Evolutionary conservation across 129 eudicot species (phyloP).

Genomic region (Artemisia argyi): DNA sequence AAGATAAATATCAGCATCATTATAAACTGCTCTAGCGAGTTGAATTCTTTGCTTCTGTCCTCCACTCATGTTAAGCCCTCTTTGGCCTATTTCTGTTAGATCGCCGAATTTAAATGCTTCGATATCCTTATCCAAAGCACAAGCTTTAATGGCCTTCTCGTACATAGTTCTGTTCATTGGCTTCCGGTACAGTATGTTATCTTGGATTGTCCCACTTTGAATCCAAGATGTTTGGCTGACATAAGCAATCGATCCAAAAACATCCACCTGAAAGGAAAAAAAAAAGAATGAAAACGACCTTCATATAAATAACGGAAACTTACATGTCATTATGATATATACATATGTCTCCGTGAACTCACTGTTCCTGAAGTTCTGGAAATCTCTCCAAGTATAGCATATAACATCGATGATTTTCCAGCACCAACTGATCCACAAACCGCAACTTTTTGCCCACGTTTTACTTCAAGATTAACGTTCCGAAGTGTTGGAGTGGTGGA

Average conservation of each 20-base stretch:
- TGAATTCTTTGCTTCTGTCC: slow-evolving; percentile 95
- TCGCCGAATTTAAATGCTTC: slow-evolving; percentile 63
- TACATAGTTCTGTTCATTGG: no score
- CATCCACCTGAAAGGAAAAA: no score
- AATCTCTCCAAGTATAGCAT: slow-evolving; percentile 71
- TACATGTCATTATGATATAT: slow-evolving; percentile 1
- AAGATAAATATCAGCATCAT: slow-evolving; percentile 81
- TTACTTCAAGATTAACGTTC: slow-evolving; percentile 36
- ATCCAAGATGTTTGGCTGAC: no score
- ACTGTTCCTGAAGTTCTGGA: slow-evolving; percentile 1
- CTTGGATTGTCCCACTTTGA: no score
- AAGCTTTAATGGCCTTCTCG: slow-evolving; percentile 23
- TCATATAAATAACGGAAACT: slow-evolving; percentile 31
- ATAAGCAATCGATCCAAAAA: no score
- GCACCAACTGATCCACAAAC: slow-evolving; percentile 74
- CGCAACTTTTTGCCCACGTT: slow-evolving; percentile 46
- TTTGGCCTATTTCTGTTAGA: slow-evolving; percentile 76
- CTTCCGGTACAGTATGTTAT: no score
- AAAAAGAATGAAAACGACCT: slow-evolving; percentile 56
- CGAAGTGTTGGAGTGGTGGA: slow-evolving; percentile 30
- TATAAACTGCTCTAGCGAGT: slow-evolving; percentile 80
- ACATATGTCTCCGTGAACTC: slow-evolving; percentile 19
- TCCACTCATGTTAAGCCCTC: slow-evolving; percentile 89
- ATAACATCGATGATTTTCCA: slow-evolving; percentile 62
- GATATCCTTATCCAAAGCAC: slow-evolving; percentile 78